Base-by-base conservation (phyloP, 345 rosid genomes). In the Citrus medica region DNA sequence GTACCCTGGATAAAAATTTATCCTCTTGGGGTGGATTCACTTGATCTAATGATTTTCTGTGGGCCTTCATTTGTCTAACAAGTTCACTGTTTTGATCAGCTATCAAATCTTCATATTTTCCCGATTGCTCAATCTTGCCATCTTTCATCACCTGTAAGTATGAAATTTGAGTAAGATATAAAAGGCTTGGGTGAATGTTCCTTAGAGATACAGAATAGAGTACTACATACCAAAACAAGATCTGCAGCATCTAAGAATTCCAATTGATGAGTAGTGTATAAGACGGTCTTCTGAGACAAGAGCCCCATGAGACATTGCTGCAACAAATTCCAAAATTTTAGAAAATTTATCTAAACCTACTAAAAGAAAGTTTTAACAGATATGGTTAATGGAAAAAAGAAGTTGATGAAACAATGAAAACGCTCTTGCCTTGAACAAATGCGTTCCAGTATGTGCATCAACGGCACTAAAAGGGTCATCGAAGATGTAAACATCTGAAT, bases 391-490 rank as follows among this genome's bases (percentile, higher is more conserved):
- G 48, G 25, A 28, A 53, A 51, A 71, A 48, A 53, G n/a, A 56
- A 73, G 22, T 21, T 9, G 51, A 42, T 58, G 58, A 75, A 12
- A 59, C 28, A 53, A 48, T n/a, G 65, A 22, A n/a, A 32, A 69
- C 32, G 14, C n/a, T 59, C 58, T 76, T 87, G 84, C 95, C 91
- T 86, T 88, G 88, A 89, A 92, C 69, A 92, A 76, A 83, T 90
- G 91, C 14, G 92, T 84, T 67, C 93, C 95, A 32, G 95, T 91
- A 72, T 89, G 97, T 48, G 91, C 93, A 79, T 92, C 95, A 68
- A 93, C 93, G 19, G 95, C 91, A 66, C 93, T 90, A 67, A 92
- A 92, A 79, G 94, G 92, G 75, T 92, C 97, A 81, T 93, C 98
- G 8, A 92, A 83, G 78, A 93, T 78, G 83, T 86, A 92, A 73